These are phyloP conservation scores for Plasmodium relictum DNA, from an alignment of 169 alveolate genomes.

Conservation along the genomic window DNA sequence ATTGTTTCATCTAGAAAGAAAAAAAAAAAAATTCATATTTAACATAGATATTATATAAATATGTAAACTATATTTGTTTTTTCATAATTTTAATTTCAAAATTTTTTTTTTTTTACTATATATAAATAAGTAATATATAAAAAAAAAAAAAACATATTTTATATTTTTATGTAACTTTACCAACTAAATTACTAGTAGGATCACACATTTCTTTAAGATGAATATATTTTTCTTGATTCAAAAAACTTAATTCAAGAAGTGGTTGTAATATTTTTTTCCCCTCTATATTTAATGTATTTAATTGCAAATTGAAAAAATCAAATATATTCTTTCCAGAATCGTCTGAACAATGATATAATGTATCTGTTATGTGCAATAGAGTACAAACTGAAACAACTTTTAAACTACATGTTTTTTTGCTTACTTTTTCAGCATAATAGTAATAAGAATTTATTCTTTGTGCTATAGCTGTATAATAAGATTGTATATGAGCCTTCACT, in stretches of 20 bases:
- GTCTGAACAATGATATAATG: slow-evolving; percentile 30
- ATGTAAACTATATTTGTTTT: no score
- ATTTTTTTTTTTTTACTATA: not conserved
- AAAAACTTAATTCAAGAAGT: slow-evolving; percentile 9
- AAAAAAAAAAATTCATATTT: not conserved
- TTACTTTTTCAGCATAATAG: slow-evolving; percentile 30
- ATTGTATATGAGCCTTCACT: slow-evolving; percentile 45
- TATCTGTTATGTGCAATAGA: slow-evolving; percentile 58
- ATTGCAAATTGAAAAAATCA: slow-evolving; percentile 22
- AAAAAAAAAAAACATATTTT: not conserved
- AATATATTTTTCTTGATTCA: not conserved
- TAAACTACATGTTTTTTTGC: slow-evolving; percentile 17
- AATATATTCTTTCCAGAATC: not conserved
- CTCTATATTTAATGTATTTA: slow-evolving; percentile 43
- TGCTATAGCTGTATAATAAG: slow-evolving; percentile 37
- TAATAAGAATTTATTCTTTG: slow-evolving; percentile 58
- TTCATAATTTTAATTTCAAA: no score
- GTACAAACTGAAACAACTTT: slow-evolving; percentile 62
- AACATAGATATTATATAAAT: not conserved
- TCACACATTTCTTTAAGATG: slow-evolving; percentile 48
- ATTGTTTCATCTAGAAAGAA: slow-evolving; percentile 40
- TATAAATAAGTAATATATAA: not conserved
- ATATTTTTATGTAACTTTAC: slow-evolving; percentile 5
- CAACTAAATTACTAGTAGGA: slow-evolving; percentile 17
- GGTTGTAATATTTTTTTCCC: slow-evolving; percentile 35